A percentile compares a stretch with the other conserved stretches of the same genome.
Evolutionary conservation across 108 stramenopile species (phyloP).

Genomic region (Cyclotella choctawhatcheeana): DNA sequence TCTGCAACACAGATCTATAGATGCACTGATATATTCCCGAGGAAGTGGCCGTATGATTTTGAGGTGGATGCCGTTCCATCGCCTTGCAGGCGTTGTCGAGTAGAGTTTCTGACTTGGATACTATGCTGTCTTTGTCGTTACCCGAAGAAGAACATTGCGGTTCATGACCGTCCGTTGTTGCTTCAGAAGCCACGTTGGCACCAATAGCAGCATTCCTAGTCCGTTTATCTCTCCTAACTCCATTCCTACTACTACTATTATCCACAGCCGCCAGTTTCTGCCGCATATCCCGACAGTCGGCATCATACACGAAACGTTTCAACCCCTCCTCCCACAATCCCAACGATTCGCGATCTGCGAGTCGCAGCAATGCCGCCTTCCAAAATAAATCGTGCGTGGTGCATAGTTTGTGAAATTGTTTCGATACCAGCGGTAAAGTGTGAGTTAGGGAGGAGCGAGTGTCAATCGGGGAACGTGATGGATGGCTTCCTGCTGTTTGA

Average conservation of each 20-base stretch:
- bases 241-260: constrained; percentile 1
- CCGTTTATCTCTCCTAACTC: constrained; percentile 34
- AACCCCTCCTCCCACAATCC: constrained; percentile 59
- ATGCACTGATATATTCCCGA: constrained; percentile 55
- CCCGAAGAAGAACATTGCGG: not conserved
- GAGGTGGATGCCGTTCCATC: constrained; percentile 33
- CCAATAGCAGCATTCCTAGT: constrained; percentile 22
- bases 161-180: not conserved
- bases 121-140: not conserved
- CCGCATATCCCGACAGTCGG: constrained; percentile 27
- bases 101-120: constrained; percentile 15
- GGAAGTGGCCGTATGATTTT: constrained; percentile 19
- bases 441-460: constrained; percentile 54
- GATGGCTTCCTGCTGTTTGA: not conserved
- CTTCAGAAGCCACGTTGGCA: not conserved
- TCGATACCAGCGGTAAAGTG: constrained; percentile 64
- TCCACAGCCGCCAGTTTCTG: constrained; percentile 19
- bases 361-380: constrained; percentile 52
- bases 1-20: constrained; percentile 53
- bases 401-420: constrained; percentile 55
- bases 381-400: constrained; percentile 54
- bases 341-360: constrained; percentile 37
- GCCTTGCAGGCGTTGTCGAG: constrained; percentile 40
- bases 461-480: constrained; percentile 11
- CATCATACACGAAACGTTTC: constrained; percentile 42